A percentile compares a stretch with the other conserved stretches of the same genome.
These are phyloP conservation scores for Puya raimondii DNA, from an alignment of 176 grass and related monocot species.

Conservation along the genomic window DNA sequence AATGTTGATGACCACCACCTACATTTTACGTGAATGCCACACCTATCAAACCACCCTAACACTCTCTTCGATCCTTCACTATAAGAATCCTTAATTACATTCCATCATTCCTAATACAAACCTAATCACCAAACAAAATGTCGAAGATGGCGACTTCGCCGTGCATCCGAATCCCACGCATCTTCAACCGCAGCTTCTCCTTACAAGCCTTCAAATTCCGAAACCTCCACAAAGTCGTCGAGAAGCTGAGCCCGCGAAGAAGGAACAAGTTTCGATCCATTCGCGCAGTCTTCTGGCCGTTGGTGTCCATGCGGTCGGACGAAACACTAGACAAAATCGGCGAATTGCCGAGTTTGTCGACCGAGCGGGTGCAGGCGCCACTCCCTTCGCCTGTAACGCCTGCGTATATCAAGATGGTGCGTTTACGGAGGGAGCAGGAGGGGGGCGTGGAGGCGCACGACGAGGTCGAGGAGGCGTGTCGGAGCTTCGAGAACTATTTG, in stretches of 20 bases:
- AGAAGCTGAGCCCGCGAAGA: slow-evolving; percentile 21
- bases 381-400: slow-evolving; percentile 22
- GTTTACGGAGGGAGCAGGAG: background rate
- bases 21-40: background rate
- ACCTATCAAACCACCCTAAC: background rate
- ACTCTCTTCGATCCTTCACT: background rate
- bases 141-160: background rate
- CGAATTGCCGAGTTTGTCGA: slow-evolving; percentile 6
- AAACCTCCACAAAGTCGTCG: slow-evolving; percentile 23
- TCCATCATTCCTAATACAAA: background rate
- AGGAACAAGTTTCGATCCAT: slow-evolving; percentile 53
- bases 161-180: background rate
- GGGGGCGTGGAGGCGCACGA: background rate
- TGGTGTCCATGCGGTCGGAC: slow-evolving; percentile 61
- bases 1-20: background rate
- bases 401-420: slow-evolving; percentile 6
- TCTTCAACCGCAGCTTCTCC: background rate
- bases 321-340: slow-evolving; percentile 1
- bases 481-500: slow-evolving; percentile 67
- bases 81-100: background rate
- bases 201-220: background rate
- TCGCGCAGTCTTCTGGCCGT: slow-evolving; percentile 67
- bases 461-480: slow-evolving; percentile 51
- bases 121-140: background rate
- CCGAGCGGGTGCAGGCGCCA: slow-evolving; percentile 3